These are phyloP conservation scores for Tuber melanosporum DNA, from an alignment of 495 filamentous ascomycete species.

Conservation along the genomic window DNA sequence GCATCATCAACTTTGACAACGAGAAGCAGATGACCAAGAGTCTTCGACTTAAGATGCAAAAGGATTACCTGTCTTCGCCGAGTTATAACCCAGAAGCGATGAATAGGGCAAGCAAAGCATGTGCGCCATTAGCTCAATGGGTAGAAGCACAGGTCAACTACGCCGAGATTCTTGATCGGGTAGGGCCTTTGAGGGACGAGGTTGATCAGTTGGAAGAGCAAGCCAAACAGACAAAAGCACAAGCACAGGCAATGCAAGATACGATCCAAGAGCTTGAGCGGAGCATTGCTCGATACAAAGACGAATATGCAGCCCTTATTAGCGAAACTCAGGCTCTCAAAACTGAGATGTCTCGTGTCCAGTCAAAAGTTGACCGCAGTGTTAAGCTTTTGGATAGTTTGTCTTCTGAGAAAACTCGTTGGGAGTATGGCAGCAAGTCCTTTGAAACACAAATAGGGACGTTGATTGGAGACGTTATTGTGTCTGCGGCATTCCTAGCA, in stretches of 20 bases:
- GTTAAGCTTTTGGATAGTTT: conserved; percentile 88
- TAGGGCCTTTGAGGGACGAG: conserved; percentile 88
- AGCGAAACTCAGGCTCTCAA: conserved; percentile 97
- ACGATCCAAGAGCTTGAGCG: conserved; percentile 74
- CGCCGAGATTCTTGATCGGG: conserved; percentile 89
- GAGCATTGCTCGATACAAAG: conserved; percentile 94
- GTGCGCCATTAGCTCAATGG: conserved; percentile 95
- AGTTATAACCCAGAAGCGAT: conserved; percentile 96
- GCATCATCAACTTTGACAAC: conserved; percentile 95
- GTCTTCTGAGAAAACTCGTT: conserved; percentile 82
- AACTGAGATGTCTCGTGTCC: conserved; percentile 86
- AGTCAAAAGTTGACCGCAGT: conserved; percentile 96
- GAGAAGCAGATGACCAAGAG: conserved; percentile 85
- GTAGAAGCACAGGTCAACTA: conserved; percentile 95
- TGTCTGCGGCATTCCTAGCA: conserved; percentile 94
- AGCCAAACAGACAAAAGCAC: conserved; percentile 85
- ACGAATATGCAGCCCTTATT: conserved; percentile 90
- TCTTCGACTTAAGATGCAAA: conserved; percentile 80
- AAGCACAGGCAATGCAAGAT: conserved; percentile 85
- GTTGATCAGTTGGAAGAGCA: conserved; percentile 79
- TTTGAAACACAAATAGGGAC: conserved; percentile 97
- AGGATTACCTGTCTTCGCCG: conserved; percentile 79
- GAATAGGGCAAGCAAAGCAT: conserved; percentile 91
- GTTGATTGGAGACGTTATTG: conserved; percentile 87
- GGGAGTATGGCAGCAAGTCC: conserved; percentile 94